phyloP scores from a whole-genome alignment of 176 grass and related monocot genomes.

The Aegilops sharonensis region DNA sequence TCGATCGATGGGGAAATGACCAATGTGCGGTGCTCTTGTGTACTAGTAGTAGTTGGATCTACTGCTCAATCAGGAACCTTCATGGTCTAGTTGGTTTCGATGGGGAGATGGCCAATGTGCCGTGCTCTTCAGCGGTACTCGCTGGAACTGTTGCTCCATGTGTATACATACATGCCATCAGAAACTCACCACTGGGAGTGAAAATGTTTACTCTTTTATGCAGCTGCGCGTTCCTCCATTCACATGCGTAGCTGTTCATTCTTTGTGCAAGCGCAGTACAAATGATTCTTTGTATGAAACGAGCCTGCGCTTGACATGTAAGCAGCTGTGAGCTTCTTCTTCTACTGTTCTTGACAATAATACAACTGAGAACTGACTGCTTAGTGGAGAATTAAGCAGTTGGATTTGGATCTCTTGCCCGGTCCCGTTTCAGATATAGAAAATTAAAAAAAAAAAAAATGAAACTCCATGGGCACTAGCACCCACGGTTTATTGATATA shows the following conservation, averaged over 20 bases:
- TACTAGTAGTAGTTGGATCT: too few species aligned
- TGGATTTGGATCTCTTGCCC: background rate
- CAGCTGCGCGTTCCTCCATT: background rate
- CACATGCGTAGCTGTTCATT: background rate
- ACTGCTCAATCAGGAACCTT: background rate
- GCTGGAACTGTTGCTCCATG: background rate
- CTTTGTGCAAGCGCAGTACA: too few species aligned
- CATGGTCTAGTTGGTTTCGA: background rate
- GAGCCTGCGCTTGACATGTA: background rate
- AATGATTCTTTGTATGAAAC: too few species aligned
- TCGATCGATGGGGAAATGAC: background rate
- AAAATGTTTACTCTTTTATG: too few species aligned
- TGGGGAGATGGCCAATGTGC: background rate
- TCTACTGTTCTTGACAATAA: background rate
- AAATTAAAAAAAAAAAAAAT: too few species aligned
- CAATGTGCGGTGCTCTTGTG: background rate
- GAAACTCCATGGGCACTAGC: too few species aligned
- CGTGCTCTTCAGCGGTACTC: background rate
- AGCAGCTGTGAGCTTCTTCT: background rate
- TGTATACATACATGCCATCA: background rate
- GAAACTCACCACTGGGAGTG: slow-evolving; percentile 19
- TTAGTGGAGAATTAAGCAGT: background rate
- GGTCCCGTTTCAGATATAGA: background rate
- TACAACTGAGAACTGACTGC: background rate
- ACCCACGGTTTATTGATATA: too few species aligned